Evolutionary conservation across 495 filamentous ascomycete species (phyloP), one percentile per base, ranked within the genome.

Genomic region (Penicillium riverlandense): DNA sequence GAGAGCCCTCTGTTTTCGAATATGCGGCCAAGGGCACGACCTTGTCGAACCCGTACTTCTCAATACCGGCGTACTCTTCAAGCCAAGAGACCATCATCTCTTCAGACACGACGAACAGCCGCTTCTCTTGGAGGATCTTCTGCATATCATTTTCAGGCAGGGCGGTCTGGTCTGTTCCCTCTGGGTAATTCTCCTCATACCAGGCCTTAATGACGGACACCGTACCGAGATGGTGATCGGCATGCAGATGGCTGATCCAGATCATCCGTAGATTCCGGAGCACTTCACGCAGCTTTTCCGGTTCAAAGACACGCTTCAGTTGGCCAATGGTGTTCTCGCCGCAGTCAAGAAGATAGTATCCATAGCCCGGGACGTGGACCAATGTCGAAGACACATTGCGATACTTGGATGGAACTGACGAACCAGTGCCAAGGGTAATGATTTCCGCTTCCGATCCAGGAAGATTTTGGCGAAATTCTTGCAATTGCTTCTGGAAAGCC

Each of bases 291-390:
- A 90, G 61, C 50, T 88, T 72, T 14, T 71, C 62, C 5, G 72
- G 65, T 4, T 71, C 71, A 53, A 83, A 94, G 4, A 85, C 65
- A 35, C 92, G 85, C 42, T 79, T 79, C 14, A 99, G 62, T 57
- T 96, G 90, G n/a, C 92, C 92, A 11, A 97, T 71, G 0, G 92
- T 96, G 50, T 86, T 86, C 62, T 99, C 92, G 46, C 92, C 92
- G 50, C 83, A 87, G 62, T 99, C 92, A 35, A 99, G 73, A 2
- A 99, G 64, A 45, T 91, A 90, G 56, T 75, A 89, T 8, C 92
- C 92, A 38, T 74, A 76, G 1, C 79, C 84, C n/a, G 92, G 92
- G 1, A 91, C 83, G 14, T 86, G 75, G 33, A 97, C 52, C 7
- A 99, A 71, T 1, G 88, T 96, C 6, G 84, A 82, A 22, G 89